These are phyloP conservation scores for Colletotrichum viniferum DNA, from an alignment of 2,329 filamentous ascomycete genomes.

Conservation along the genomic window DNA sequence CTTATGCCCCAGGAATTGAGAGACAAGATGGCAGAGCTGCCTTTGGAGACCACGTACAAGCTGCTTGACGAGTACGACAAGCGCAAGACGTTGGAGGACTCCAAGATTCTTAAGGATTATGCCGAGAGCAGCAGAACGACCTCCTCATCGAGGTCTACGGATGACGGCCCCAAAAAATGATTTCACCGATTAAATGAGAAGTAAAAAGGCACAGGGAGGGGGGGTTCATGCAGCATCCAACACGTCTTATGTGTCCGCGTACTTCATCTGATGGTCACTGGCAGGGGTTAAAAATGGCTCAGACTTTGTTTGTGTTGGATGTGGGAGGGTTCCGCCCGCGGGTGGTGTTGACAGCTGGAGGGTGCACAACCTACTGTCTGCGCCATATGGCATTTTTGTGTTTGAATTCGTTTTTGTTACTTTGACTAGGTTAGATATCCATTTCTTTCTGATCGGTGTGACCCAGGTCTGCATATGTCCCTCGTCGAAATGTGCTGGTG, in stretches of 20 bases:
- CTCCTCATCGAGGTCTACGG: slow-evolving; percentile 20
- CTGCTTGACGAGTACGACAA: slow-evolving; percentile 25
- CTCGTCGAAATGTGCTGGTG: neutral
- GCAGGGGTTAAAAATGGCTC: neutral
- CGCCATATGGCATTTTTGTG: neutral
- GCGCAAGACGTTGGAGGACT: slow-evolving; percentile 22
- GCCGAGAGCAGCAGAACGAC: slow-evolving; percentile 16
- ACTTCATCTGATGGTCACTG: neutral
- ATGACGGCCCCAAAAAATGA: neutral
- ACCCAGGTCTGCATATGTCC: neutral
- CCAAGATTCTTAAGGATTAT: slow-evolving; percentile 20
- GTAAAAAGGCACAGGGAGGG: neutral
- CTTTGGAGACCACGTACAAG: slow-evolving; percentile 25
- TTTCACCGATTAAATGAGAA: neutral
- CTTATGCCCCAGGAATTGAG: slow-evolving; percentile 12
- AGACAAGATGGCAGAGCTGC: slow-evolving; percentile 24
- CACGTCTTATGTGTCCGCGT: neutral
- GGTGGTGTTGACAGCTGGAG: neutral
- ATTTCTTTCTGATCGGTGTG: neutral
- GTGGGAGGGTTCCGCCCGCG: neutral
- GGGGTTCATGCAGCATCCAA: neutral
- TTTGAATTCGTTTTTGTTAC: neutral
- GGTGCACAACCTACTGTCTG: neutral
- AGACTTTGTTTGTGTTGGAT: neutral
- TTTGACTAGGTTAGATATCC: neutral